These are phyloP conservation scores for Eucalyptus pauciflora DNA, from an alignment of 345 rosid species.

Conservation along the genomic window DNA sequence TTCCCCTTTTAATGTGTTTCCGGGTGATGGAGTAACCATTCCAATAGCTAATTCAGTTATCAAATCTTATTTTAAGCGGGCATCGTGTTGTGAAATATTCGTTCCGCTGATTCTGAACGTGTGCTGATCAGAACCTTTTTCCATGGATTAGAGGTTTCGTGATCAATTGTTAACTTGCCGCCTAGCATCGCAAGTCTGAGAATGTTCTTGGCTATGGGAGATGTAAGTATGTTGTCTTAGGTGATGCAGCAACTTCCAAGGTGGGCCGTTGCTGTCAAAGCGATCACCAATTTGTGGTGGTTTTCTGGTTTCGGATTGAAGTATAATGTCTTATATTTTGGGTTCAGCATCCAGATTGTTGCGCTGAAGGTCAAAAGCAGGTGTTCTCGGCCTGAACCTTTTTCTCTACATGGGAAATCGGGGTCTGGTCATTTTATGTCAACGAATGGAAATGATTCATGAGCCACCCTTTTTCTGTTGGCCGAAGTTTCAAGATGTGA, in stretches of 20 bases:
- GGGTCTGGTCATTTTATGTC: not conserved
- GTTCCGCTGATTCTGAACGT: not conserved
- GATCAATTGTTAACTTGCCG: not conserved
- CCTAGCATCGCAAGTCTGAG: not conserved
- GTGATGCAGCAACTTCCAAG: not conserved
- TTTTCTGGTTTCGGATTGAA: not conserved
- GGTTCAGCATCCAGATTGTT: not conserved
- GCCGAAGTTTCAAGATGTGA: not conserved
- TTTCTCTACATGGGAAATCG: not conserved
- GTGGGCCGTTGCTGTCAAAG: not conserved
- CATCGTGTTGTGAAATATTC: not conserved
- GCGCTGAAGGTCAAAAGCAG: not conserved
- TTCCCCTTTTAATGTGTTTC: conserved; percentile 30
- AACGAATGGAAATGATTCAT: not conserved
- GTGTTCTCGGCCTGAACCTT: not conserved
- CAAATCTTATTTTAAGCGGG: not conserved
- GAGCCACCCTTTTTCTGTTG: not conserved
- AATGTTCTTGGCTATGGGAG: not conserved
- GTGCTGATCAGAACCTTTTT: not conserved
- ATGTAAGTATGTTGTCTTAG: not conserved
- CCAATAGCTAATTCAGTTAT: not conserved
- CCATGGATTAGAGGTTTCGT: not conserved
- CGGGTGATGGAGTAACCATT: not conserved
- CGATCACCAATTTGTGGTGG: not conserved
- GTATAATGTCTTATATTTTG: not conserved